Evolutionary conservation across 2,329 filamentous ascomycete genomes (phyloP), one percentile per base, ranked within the genome.

Genomic region (Davidsoniella eucalypti): DNA sequence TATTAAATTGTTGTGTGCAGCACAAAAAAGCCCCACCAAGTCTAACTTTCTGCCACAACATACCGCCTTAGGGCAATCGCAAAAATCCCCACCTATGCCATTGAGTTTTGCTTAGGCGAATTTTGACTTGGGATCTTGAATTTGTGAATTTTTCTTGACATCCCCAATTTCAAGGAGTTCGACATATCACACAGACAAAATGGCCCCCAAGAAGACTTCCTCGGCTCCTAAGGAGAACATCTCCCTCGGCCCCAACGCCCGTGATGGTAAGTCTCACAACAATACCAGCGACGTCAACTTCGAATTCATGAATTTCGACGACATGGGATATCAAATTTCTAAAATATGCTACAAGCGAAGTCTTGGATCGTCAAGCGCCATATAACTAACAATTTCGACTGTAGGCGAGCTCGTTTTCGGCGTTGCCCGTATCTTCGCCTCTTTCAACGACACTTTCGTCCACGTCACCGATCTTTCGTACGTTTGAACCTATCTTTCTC

Each of bases 401-500:
- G 46, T 59, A 90, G 87, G 87, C 74, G 87, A 94, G 76, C 85
- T 94, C 70, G 87, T 94, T 70, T 95, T 95, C 70, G 88, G 88
- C 70, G 88, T 94, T 73, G 88, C 88, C 69, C 86, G 88, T 70
- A 95, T 95, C 77, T 92, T 95, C 72, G 88, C 88, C 65, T 94
- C 86, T 59, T 87, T 87, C 79, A 87, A 87, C 74, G 84, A 87
- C 65, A 87, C 83, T 68, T 87, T 87, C 75, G 92, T 98, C 69
- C 92, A 98, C 76, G 87, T 98, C 68, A 98, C 92, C 76, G 92
- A 96, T 94, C 87, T 98, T 70, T 82, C 76, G 83, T 87, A 72
- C 68, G 78, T 77, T 63, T 42, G 36, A 55, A 52, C 16, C 44
- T 44, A 26, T 39, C 17, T 29, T 26, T 18, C 25, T 41, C 21